phyloP scores from a whole-genome alignment of 768 basidiomycete species.

The Dentipellis sp. region DNA sequence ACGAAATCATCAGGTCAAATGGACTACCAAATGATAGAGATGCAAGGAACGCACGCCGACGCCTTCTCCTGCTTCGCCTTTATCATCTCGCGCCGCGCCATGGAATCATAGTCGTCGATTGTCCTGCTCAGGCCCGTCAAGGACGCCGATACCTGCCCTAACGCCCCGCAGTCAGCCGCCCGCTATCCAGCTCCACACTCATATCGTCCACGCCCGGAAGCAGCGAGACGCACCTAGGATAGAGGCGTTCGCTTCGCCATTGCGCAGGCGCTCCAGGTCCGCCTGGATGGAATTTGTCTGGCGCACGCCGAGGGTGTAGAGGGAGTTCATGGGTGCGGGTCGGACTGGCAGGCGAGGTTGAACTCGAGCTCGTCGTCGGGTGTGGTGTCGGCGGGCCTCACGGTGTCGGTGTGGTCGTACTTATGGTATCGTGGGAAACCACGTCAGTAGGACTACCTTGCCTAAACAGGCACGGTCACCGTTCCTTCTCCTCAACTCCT shows the following conservation, averaged over 20 bases:
- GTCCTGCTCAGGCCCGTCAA: conserved; percentile 91
- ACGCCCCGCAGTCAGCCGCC: conserved; percentile 19
- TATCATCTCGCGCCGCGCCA: conserved; percentile 94
- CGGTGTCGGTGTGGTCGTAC: not conserved
- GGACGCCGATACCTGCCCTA: conserved; percentile 97
- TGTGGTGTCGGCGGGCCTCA: not conserved
- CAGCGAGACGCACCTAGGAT: conserved; percentile 59
- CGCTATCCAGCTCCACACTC: not conserved
- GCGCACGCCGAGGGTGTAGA: conserved; percentile 88
- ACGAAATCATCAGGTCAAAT: conserved; percentile 1
- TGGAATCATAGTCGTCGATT: conserved; percentile 94
- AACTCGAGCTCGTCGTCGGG: no score
- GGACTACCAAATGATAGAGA: not conserved
- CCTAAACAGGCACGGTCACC: no score
- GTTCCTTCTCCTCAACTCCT: no score
- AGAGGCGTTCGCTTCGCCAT: conserved; percentile 73
- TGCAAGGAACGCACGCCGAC: conserved; percentile 48
- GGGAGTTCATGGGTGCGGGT: conserved; percentile 67
- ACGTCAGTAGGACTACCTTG: no score
- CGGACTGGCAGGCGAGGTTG: not conserved
- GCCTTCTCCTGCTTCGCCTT: conserved; percentile 97
- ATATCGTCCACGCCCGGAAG: not conserved
- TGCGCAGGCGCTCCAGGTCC: conserved; percentile 76
- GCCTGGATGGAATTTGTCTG: conserved; percentile 84
- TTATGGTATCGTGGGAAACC: not conserved